These are phyloP conservation scores for Maudiozyma barnettii DNA, from an alignment of 805 yeast genomes.

Conservation along the genomic window DNA sequence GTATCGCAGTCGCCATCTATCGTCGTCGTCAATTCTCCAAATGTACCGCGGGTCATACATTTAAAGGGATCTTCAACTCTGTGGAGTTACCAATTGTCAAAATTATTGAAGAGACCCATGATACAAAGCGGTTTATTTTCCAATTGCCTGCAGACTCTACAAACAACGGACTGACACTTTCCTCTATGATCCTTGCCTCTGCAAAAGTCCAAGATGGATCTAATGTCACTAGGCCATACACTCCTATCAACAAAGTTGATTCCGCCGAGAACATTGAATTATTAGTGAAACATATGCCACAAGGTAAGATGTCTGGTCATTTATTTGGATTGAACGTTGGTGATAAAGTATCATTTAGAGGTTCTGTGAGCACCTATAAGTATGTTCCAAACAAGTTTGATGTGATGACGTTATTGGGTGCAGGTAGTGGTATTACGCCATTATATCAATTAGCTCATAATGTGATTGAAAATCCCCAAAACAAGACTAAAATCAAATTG, in stretches of 20 bases:
- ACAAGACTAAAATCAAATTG: constrained; percentile 78
- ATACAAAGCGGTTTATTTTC: constrained; percentile 62
- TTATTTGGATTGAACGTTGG: constrained; percentile 58
- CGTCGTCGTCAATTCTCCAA: background rate
- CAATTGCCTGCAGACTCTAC: constrained; percentile 57
- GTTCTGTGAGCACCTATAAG: constrained; percentile 85
- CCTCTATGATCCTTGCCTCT: constrained; percentile 75
- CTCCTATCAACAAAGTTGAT: constrained; percentile 70
- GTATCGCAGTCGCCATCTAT: background rate
- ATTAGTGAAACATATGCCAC: constrained; percentile 73
- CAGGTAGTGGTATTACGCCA: constrained; percentile 96
- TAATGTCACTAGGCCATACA: constrained; percentile 79
- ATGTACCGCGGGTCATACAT: constrained; percentile 20
- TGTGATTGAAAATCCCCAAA: constrained; percentile 68
- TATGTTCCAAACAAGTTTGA: constrained; percentile 81
- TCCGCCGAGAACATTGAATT: constrained; percentile 68
- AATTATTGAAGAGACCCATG: constrained; percentile 40
- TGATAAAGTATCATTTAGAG: constrained; percentile 84
- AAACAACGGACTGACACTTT: constrained; percentile 64
- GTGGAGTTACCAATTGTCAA: constrained; percentile 48
- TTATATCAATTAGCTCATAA: constrained; percentile 76
- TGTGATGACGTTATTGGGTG: constrained; percentile 75
- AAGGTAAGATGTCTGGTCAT: constrained; percentile 76
- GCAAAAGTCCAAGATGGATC: constrained; percentile 73
- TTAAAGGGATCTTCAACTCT: constrained; percentile 60